A percentile compares a stretch with the other conserved stretches of the same genome.
phyloP scores from a whole-genome alignment of 2,329 filamentous ascomycete genomes.

The Aspergillus latus region DNA sequence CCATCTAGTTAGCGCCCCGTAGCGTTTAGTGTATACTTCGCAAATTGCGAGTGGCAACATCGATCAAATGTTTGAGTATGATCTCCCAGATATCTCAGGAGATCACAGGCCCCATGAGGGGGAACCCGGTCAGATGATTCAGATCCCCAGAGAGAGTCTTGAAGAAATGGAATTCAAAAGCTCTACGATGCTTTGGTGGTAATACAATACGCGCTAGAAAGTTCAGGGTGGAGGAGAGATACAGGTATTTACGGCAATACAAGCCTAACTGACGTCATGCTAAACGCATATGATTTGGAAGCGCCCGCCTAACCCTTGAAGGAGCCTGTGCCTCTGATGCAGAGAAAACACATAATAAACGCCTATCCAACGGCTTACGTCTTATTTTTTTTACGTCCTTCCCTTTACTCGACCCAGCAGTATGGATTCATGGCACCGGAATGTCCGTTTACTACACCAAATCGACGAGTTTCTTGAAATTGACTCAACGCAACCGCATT shows the following conservation, averaged over 20 bases:
- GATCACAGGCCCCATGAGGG: not conserved
- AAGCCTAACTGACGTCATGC: constrained; percentile 14
- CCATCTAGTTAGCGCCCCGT: not conserved
- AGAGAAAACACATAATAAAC: not conserved
- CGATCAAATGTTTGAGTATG: not conserved
- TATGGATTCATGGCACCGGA: constrained; percentile 29
- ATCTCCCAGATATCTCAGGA: not conserved
- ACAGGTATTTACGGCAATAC: constrained; percentile 1
- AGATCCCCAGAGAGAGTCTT: not conserved
- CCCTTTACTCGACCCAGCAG: not conserved
- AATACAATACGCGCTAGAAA: not conserved
- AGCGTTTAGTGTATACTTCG: not conserved
- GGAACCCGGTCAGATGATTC: not conserved
- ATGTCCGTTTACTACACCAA: constrained; percentile 29
- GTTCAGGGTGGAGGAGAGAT: not conserved
- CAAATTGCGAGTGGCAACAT: not conserved
- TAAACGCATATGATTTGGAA: constrained; percentile 8
- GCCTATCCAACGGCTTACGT: not conserved
- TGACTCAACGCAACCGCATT: constrained; percentile 26
- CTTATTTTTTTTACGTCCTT: not conserved
- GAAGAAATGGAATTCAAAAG: not conserved
- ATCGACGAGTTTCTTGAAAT: constrained; percentile 31
- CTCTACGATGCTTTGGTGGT: not conserved
- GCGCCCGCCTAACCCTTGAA: not conserved
- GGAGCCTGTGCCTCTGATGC: not conserved